phyloP scores from a whole-genome alignment of 306 rosid species.

The Quercus bicolor region DNA sequence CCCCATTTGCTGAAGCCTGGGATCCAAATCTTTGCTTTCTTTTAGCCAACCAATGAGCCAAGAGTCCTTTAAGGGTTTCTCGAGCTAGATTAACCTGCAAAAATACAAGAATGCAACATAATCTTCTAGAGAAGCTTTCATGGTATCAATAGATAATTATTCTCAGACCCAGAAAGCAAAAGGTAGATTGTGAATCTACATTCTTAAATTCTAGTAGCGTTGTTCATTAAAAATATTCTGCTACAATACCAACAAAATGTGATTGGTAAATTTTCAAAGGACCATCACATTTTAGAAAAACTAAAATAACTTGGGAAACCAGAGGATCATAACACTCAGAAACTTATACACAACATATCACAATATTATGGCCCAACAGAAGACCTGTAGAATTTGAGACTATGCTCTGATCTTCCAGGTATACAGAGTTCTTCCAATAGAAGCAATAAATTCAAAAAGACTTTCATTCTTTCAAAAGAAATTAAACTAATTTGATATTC shows the following conservation, averaged over 20 bases:
- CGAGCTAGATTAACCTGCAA: slow-evolving; percentile 89
- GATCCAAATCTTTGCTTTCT: slow-evolving; percentile 76
- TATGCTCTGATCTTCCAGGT: not conserved
- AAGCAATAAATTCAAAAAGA: not conserved
- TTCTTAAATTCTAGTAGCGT: not conserved
- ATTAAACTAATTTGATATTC: not conserved
- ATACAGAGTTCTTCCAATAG: not conserved
- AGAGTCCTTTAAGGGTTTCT: slow-evolving; percentile 95
- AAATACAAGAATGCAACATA: slow-evolving; percentile 12
- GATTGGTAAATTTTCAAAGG: not conserved
- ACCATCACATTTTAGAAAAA: not conserved
- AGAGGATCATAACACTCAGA: not conserved
- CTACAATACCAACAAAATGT: not conserved
- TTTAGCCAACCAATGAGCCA: slow-evolving; percentile 83
- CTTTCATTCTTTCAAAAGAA: not conserved
- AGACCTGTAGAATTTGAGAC: not conserved
- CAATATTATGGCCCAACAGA: not conserved
- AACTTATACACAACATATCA: not conserved
- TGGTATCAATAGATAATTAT: not conserved
- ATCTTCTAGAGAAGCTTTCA: slow-evolving; percentile 7
- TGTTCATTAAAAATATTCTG: not conserved
- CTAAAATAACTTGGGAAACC: not conserved
- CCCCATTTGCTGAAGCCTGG: slow-evolving; percentile 75
- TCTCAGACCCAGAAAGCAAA: not conserved
- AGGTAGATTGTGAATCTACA: not conserved